A percentile compares a stretch with the other conserved stretches of the same genome.
phyloP scores from a whole-genome alignment of 371 early-diverging fungal genomes.

The Haplosporangium sp. region DNA sequence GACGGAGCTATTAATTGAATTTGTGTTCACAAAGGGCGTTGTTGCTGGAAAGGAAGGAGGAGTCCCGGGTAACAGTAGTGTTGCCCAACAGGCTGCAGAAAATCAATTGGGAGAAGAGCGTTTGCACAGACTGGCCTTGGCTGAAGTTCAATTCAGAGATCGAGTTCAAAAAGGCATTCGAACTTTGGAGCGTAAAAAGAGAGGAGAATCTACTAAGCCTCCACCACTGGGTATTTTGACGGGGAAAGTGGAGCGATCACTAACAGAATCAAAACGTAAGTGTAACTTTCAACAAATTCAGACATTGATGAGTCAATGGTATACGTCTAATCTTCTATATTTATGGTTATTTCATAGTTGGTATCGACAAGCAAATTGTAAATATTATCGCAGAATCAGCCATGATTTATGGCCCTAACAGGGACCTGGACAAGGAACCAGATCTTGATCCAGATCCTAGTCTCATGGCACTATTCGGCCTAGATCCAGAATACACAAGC shows the following conservation, averaged over 20 bases:
- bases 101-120: conserved; percentile 34
- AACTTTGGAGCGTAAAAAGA: conserved; percentile 22
- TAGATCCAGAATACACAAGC: conserved; percentile 27
- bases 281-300: neutral
- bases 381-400: conserved; percentile 41
- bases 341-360: conserved; percentile 19
- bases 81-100: conserved; percentile 29
- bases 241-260: conserved; percentile 29
- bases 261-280: conserved; percentile 47
- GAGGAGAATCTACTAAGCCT: neutral
- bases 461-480: conserved; percentile 20
- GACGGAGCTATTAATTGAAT: conserved; percentile 41
- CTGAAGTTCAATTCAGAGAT: conserved; percentile 38
- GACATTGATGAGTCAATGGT: neutral
- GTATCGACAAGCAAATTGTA: conserved; percentile 44
- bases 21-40: conserved; percentile 46
- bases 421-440: conserved; percentile 26
- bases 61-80: conserved; percentile 5
- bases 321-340: neutral
- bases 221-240: conserved; percentile 35
- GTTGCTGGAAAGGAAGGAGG: conserved; percentile 5
- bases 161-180: conserved; percentile 45
- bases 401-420: conserved; percentile 37
- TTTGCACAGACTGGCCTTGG: conserved; percentile 44
- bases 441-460: conserved; percentile 40